These are phyloP conservation scores for Penicillium goetzii DNA, from an alignment of 495 filamentous ascomycete species.

Conservation along the genomic window DNA sequence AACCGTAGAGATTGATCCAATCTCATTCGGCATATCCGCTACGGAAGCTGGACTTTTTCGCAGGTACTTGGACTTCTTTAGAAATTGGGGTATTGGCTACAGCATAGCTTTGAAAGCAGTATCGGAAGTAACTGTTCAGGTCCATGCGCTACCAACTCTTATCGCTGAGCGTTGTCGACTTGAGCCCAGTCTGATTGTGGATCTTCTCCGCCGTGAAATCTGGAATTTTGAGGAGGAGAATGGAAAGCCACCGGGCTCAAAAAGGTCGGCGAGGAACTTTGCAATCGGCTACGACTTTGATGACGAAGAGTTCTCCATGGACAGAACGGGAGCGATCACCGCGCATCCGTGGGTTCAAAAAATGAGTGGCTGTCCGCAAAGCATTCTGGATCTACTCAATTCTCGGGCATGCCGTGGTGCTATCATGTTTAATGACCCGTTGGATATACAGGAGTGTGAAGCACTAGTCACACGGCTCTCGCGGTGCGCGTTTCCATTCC, in stretches of 20 bases:
- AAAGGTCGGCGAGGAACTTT: neutral
- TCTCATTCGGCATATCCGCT: slow-evolving; percentile 63
- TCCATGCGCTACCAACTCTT: slow-evolving; percentile 64
- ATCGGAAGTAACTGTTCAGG: slow-evolving; percentile 41
- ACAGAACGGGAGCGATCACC: slow-evolving; percentile 5
- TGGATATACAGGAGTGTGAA: slow-evolving; percentile 68
- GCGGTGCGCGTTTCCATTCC: slow-evolving; percentile 81
- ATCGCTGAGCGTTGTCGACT: slow-evolving; percentile 77
- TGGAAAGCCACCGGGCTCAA: slow-evolving; percentile 15
- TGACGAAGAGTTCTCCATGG: neutral
- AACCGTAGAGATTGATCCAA: slow-evolving; percentile 50
- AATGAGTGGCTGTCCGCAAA: slow-evolving; percentile 69
- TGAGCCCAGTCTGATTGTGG: slow-evolving; percentile 68
- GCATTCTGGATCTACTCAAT: slow-evolving; percentile 85
- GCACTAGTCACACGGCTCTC: slow-evolving; percentile 64
- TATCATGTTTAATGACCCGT: slow-evolving; percentile 93
- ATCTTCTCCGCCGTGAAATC: slow-evolving; percentile 73
- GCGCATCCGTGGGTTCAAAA: slow-evolving; percentile 57
- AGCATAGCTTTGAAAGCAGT: slow-evolving; percentile 26
- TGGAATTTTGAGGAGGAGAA: slow-evolving; percentile 58
- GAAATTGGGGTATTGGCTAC: slow-evolving; percentile 74
- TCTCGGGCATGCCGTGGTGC: slow-evolving; percentile 88
- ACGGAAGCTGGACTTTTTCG: slow-evolving; percentile 62
- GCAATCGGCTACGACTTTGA: neutral
- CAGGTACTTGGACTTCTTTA: slow-evolving; percentile 59